These are phyloP conservation scores for Cryptococcus neoformans DNA, from an alignment of 1,284 basidiomycete genomes.

Conservation along the genomic window DNA sequence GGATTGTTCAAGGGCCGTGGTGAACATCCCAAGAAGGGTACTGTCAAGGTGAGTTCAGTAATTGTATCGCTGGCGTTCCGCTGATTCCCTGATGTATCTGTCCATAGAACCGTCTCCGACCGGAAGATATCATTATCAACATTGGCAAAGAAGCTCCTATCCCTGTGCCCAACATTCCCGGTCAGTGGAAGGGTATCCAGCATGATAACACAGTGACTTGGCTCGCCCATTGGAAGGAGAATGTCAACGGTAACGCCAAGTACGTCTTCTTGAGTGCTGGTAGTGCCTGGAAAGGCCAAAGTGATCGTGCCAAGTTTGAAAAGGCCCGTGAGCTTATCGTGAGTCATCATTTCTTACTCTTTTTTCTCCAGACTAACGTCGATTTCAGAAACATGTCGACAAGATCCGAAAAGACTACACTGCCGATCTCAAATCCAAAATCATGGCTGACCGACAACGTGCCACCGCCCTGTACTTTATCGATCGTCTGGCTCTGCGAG, in stretches of 20 bases:
- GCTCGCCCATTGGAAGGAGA: conserved; percentile 97
- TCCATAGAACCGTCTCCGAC: conserved; percentile 70
- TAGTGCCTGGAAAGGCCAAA: conserved; percentile 92
- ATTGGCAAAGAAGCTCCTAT: conserved; percentile 71
- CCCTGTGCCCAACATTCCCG: conserved; percentile 81
- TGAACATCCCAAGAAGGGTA: conserved; percentile 96
- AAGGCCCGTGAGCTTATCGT: conserved; percentile 94
- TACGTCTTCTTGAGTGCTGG: conserved; percentile 95
- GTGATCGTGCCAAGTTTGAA: conserved; percentile 93
- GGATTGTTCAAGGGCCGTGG: conserved; percentile 96
- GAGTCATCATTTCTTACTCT: conserved; percentile 17
- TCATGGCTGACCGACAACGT: conserved; percentile 88
- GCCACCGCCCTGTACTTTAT: conserved; percentile 98
- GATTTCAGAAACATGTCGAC: conserved; percentile 74
- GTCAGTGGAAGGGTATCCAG: conserved; percentile 76
- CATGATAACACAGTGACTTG: conserved; percentile 95
- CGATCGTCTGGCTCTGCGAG: conserved; percentile 88
- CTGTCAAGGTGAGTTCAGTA: conserved; percentile 70
- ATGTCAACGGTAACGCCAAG: conserved; percentile 86
- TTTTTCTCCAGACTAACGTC: neutral
- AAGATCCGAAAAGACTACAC: conserved; percentile 83
- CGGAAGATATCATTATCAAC: conserved; percentile 93
- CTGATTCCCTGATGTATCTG: neutral
- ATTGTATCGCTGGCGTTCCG: neutral
- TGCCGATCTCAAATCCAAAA: conserved; percentile 76